phyloP scores from a whole-genome alignment of 2,329 filamentous ascomycete species.

The Colletotrichum sidae region DNA sequence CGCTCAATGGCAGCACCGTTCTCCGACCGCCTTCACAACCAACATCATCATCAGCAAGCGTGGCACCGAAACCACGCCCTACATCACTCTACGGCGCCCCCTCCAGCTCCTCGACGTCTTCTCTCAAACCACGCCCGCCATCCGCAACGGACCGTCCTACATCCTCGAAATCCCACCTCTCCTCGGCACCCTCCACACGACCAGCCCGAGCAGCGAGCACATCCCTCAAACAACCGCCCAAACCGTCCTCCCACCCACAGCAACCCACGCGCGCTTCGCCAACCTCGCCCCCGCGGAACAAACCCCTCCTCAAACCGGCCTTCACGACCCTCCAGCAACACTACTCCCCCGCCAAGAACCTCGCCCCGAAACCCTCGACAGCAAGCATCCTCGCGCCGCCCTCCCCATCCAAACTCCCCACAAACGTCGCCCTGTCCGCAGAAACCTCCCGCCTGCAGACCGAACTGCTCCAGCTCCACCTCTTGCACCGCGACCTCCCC shows the following conservation, averaged over 20 bases:
- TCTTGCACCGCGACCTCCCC: constrained; percentile 68
- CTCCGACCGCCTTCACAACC: constrained; percentile 51
- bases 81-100: constrained; percentile 31
- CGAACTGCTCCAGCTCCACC: constrained; percentile 73
- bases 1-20: constrained; percentile 51
- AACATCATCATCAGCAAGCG: constrained; percentile 42
- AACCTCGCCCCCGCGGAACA: constrained; percentile 36
- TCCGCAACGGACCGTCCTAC: background rate
- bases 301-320: constrained; percentile 59
- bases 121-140: constrained; percentile 49
- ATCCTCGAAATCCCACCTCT: background rate
- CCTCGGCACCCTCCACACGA: background rate
- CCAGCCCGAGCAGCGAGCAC: constrained; percentile 5
- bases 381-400: constrained; percentile 68
- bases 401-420: constrained; percentile 70
- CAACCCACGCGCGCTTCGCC: constrained; percentile 9
- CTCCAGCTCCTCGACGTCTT: background rate
- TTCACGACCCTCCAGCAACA: constrained; percentile 76
- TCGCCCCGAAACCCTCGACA: constrained; percentile 71
- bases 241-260: constrained; percentile 3
- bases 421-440: constrained; percentile 69
- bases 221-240: constrained; percentile 1
- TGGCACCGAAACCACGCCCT: constrained; percentile 19
- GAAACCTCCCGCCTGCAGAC: constrained; percentile 71
- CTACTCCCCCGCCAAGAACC: constrained; percentile 72